These are phyloP conservation scores for Tephrocybe sp. DNA, from an alignment of 768 basidiomycete genomes.

Conservation along the genomic window DNA sequence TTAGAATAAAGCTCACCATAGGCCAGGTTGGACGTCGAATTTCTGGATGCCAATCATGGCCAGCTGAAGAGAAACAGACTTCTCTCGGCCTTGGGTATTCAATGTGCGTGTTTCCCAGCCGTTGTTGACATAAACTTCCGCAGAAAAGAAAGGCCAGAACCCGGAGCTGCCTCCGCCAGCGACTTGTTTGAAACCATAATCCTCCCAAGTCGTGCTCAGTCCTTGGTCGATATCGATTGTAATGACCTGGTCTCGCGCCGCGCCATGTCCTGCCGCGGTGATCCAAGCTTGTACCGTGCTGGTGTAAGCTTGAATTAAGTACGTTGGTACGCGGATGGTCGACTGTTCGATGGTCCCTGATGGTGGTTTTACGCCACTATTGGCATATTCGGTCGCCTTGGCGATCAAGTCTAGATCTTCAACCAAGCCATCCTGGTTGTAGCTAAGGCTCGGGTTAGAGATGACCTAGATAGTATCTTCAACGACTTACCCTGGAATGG, in stretches of 20 bases:
- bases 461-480: background rate
- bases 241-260: constrained; percentile 7
- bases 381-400: background rate
- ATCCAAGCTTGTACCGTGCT: constrained; percentile 5
- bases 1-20: constrained; percentile 13
- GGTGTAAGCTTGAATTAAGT: constrained; percentile 4
- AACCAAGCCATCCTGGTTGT: background rate
- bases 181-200: constrained; percentile 9
- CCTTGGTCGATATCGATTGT: constrained; percentile 7
- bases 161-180: constrained; percentile 3
- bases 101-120: constrained; percentile 1
- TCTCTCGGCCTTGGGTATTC: constrained; percentile 8
- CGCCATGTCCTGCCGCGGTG: background rate
- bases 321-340: constrained; percentile 1
- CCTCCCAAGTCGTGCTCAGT: constrained; percentile 6
- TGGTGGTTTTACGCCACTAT: background rate
- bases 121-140: background rate
- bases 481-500: background rate
- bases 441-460: background rate
- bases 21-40: constrained; percentile 7
- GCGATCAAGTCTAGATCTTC: background rate
- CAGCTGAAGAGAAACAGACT: background rate
- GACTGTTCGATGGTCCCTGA: too few species aligned
- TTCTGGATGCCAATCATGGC: constrained; percentile 11
- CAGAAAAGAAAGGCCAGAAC: constrained; percentile 11